phyloP scores from a whole-genome alignment of 345 rosid genomes.

The Anacardium occidentale region DNA sequence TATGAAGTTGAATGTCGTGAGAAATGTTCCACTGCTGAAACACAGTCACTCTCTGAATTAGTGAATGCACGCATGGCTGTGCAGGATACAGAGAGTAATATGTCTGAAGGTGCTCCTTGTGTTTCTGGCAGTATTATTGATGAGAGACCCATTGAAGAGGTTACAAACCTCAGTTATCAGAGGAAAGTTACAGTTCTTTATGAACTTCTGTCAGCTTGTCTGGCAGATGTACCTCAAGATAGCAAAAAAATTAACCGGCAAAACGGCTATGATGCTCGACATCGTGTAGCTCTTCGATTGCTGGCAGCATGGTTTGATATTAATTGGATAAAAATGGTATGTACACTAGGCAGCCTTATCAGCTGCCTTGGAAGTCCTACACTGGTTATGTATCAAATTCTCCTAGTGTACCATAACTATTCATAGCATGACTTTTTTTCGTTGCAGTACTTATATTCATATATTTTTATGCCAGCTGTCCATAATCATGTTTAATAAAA shows the following conservation, averaged over 20 bases:
- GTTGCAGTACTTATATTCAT: background rate
- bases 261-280: slow-evolving; percentile 94
- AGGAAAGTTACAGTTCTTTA: slow-evolving; percentile 79
- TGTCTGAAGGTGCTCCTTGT: slow-evolving; percentile 23
- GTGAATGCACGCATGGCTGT: slow-evolving; percentile 12
- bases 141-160: slow-evolving; percentile 62
- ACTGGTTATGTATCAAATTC: background rate
- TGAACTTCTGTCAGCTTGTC: slow-evolving; percentile 90
- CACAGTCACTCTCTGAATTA: slow-evolving; percentile 35
- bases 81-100: slow-evolving; percentile 24
- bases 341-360: slow-evolving; percentile 26
- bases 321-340: slow-evolving; percentile 82
- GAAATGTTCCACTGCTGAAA: slow-evolving; percentile 49
- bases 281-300: slow-evolving; percentile 79
- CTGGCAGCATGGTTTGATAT: slow-evolving; percentile 85
- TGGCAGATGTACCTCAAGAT: slow-evolving; percentile 62
- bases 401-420: background rate
- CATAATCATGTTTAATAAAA: slow-evolving; percentile 1
- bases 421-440: background rate
- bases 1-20: slow-evolving; percentile 73
- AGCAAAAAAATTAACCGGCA: slow-evolving; percentile 45
- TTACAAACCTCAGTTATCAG: slow-evolving; percentile 54
- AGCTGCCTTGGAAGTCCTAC: background rate
- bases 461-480: background rate
- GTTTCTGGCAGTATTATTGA: slow-evolving; percentile 34